These are phyloP conservation scores for Funneliformis mosseae DNA, from an alignment of 192 early-diverging fungal genomes.

Conservation along the genomic window DNA sequence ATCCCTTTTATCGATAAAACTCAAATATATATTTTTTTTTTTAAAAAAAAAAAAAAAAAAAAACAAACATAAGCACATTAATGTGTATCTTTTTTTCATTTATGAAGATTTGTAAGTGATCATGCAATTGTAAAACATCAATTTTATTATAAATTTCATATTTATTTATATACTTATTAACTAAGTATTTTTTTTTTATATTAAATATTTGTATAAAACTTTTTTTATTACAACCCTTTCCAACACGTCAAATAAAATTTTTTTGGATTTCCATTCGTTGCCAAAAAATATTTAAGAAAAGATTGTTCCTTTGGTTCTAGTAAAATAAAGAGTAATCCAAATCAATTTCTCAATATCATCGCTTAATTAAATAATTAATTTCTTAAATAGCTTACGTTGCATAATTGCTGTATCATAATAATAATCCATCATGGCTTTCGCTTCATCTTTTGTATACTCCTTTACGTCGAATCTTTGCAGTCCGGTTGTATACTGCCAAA, in stretches of 20 bases:
- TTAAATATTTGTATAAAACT: neutral
- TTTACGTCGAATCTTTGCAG: slow-evolving; percentile 42
- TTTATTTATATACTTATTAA: too few relatives aligned
- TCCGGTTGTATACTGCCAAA: slow-evolving; percentile 41
- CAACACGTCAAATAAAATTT: slow-evolving; percentile 28
- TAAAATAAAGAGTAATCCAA: neutral
- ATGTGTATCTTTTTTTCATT: too few relatives aligned
- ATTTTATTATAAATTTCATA: too few relatives aligned
- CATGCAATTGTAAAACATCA: too few relatives aligned
- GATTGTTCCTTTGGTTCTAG: slow-evolving; percentile 4
- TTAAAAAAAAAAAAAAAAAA: too few relatives aligned
- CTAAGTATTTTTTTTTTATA: neutral
- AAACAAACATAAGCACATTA: too few relatives aligned
- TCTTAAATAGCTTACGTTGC: neutral
- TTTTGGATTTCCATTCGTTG: slow-evolving; percentile 27
- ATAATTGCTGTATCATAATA: slow-evolving; percentile 34
- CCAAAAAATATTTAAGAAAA: slow-evolving; percentile 12
- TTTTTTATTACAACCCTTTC: slow-evolving; percentile 17
- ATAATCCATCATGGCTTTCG: slow-evolving; percentile 50
- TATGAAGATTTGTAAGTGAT: too few relatives aligned
- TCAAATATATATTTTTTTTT: too few relatives aligned
- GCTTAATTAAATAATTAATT: neutral
- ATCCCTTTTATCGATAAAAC: too few relatives aligned
- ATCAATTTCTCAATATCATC: neutral
- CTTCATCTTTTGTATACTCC: slow-evolving; percentile 47